phyloP scores from a whole-genome alignment of 2,329 filamentous ascomycete genomes.

The Lachnellula hyalina region DNA sequence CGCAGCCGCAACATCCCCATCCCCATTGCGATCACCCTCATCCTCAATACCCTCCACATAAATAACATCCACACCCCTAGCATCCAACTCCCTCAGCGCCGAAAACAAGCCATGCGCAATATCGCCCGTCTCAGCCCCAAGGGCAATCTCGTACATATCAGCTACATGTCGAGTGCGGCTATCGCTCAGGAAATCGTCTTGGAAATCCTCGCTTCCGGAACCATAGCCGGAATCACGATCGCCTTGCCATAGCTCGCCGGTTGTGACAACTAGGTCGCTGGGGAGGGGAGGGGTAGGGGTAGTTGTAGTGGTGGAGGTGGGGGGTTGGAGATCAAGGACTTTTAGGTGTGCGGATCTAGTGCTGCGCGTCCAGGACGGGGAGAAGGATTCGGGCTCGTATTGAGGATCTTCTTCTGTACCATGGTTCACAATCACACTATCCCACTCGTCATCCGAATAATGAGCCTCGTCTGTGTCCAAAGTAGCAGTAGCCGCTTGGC shows the following conservation, averaged over 20 bases:
- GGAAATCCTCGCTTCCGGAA: not conserved
- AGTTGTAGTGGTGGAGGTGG: too few relatives aligned
- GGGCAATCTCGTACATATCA: conserved; percentile 56
- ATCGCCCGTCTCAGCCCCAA: conserved; percentile 64
- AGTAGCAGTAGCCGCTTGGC: not conserved
- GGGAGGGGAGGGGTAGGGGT: not conserved
- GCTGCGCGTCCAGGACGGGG: not conserved
- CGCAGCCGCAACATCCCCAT: conserved; percentile 62
- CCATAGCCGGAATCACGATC: not conserved
- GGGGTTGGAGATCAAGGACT: too few relatives aligned
- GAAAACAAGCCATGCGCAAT: conserved; percentile 88
- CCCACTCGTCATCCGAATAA: not conserved
- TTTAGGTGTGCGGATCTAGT: not conserved
- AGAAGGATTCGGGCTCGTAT: not conserved
- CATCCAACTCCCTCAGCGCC: conserved; percentile 78
- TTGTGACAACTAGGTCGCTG: conserved; percentile 3
- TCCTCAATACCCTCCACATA: conserved; percentile 85
- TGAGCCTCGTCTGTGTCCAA: not conserved
- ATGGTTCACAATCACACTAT: not conserved
- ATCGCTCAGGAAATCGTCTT: not conserved
- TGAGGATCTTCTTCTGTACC: not conserved
- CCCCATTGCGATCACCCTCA: conserved; percentile 50
- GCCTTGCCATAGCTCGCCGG: conserved; percentile 14
- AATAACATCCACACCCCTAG: conserved; percentile 72
- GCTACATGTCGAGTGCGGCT: conserved; percentile 8